Conservation (phyloP, 495 filamentous ascomycete genomes). For the Aspergillus homomorphus region DNA sequence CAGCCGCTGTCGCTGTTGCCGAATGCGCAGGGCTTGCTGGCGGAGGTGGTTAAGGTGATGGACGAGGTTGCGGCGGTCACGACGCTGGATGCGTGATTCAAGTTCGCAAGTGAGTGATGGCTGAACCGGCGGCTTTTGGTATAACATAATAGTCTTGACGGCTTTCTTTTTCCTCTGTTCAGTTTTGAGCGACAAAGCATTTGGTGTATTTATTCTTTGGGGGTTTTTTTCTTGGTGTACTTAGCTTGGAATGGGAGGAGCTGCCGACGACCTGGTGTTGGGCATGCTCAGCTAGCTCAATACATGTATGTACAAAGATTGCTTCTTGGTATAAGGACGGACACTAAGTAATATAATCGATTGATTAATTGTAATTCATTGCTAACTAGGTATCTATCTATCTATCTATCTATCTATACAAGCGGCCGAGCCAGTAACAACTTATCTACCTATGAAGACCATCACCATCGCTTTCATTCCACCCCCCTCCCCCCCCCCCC, state of each 20-base stretch:
- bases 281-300: background rate
- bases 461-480: too few species aligned
- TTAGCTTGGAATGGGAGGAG: background rate
- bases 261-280: background rate
- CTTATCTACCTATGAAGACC: background rate
- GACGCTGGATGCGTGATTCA: slow-evolving; percentile 1
- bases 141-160: background rate
- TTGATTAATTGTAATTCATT: background rate
- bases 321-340: too few species aligned
- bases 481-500: background rate
- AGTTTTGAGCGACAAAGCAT: background rate
- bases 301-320: background rate
- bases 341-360: too few species aligned
- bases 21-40: background rate
- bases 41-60: slow-evolving; percentile 9
- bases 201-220: background rate
- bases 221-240: background rate
- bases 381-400: background rate
- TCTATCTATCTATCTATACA: slow-evolving; percentile 1
- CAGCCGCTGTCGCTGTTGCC: slow-evolving; percentile 5
- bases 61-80: slow-evolving; percentile 10
- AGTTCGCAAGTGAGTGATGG: background rate
- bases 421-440: background rate
- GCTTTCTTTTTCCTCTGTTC: background rate
- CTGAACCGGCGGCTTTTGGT: background rate